Evolutionary conservation across 208 protist genomes (phyloP).

Genomic region (Crithidia sp.): DNA sequence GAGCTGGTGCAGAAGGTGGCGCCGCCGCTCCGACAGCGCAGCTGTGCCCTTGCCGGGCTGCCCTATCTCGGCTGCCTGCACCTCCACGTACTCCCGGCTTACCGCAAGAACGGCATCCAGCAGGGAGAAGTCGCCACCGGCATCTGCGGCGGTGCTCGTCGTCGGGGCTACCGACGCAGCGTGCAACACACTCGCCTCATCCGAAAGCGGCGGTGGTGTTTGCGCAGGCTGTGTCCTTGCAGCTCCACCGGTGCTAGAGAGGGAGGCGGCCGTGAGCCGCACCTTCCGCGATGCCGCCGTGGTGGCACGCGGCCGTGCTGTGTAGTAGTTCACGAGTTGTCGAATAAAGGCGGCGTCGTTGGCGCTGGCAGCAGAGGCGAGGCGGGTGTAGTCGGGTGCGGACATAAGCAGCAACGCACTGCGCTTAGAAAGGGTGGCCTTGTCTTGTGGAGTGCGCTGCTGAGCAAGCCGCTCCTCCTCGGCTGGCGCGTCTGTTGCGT

Average conservation of each 20-base stretch:
- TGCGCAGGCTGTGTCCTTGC: background rate
- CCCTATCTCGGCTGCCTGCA: constrained; percentile 30
- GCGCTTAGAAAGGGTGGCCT: background rate
- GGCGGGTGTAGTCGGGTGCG: constrained; percentile 24
- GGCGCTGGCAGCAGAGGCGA: constrained; percentile 49
- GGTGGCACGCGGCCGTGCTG: constrained; percentile 9
- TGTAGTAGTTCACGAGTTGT: constrained; percentile 60
- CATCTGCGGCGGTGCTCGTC: background rate
- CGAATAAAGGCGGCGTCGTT: constrained; percentile 55
- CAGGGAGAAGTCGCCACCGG: constrained; percentile 50
- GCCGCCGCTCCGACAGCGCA: constrained; percentile 35
- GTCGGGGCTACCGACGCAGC: too few relatives aligned
- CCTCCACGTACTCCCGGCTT: constrained; percentile 76
- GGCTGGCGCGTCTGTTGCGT: constrained; percentile 3
- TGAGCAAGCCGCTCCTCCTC: background rate
- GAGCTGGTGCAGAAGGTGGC: constrained; percentile 49
- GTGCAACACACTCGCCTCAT: too few relatives aligned
- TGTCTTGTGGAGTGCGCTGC: background rate
- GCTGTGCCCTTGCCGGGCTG: constrained; percentile 24
- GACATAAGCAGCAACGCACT: constrained; percentile 13
- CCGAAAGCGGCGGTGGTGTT: too few relatives aligned
- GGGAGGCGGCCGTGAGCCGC: background rate
- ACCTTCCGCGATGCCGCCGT: background rate
- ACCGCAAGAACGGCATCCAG: constrained; percentile 78
- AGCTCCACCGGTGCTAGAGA: background rate